These are phyloP conservation scores for Davidsoniella virescens DNA, from an alignment of 2,329 filamentous ascomycete species.

Conservation along the genomic window DNA sequence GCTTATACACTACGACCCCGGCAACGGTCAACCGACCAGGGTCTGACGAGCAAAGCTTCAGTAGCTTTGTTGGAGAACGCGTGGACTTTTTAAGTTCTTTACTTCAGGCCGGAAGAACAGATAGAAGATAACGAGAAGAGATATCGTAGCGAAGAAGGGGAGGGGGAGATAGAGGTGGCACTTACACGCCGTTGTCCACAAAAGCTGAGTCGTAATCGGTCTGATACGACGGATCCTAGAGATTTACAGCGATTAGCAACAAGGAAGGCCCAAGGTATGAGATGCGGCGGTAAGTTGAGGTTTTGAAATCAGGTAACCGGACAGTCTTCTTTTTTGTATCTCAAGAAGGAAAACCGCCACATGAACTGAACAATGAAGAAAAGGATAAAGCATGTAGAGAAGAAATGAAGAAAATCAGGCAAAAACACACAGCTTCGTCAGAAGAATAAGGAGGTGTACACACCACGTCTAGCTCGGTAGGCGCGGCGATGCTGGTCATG, in stretches of 20 bases:
- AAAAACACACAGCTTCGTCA: background rate
- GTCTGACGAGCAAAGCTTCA: too few species aligned
- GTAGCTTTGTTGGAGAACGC: background rate
- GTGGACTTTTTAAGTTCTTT: too few species aligned
- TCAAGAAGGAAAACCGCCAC: background rate
- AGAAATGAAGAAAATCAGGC: background rate
- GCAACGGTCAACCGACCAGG: background rate
- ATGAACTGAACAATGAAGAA: background rate
- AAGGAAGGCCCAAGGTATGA: too few species aligned
- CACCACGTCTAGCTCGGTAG: conserved; percentile 8
- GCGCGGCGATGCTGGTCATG: conserved; percentile 8
- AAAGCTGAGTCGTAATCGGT: conserved; percentile 10
- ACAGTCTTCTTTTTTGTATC: background rate
- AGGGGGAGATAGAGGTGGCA: background rate
- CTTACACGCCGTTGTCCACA: conserved; percentile 6
- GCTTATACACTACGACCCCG: too few species aligned
- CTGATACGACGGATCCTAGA: conserved; percentile 7
- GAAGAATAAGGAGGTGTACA: conserved; percentile 4
- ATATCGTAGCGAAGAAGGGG: too few species aligned
- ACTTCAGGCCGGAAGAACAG: too few species aligned
- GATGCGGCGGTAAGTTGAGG: too few species aligned
- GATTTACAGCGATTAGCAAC: background rate
- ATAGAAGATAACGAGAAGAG: too few species aligned
- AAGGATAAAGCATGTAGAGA: background rate
- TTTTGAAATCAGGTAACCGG: background rate